Conservation (phyloP, 768 basidiomycete genomes). For the Lanmaoa pseudosensibilis region DNA sequence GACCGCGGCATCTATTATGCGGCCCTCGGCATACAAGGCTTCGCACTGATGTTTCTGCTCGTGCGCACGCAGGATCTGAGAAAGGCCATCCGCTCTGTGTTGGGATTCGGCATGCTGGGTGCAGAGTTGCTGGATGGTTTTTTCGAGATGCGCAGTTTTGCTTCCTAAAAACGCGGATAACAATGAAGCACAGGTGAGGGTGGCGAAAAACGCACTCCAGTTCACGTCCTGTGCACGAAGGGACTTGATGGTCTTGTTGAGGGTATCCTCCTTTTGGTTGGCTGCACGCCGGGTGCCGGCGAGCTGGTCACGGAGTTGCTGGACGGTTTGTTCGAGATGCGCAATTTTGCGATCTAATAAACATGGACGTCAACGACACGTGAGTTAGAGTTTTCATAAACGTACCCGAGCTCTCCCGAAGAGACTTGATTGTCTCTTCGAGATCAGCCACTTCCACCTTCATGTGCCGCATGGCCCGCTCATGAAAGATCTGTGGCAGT, state of each 20-base stretch:
- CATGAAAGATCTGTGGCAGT: not conserved
- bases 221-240: not conserved
- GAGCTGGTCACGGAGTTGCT: too few relatives aligned
- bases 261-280: not conserved
- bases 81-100: too few relatives aligned
- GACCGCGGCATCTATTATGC: slow-evolving; percentile 2
- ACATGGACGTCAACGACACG: too few relatives aligned
- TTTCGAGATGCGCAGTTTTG: not conserved
- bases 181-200: not conserved
- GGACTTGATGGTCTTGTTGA: too few relatives aligned
- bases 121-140: not conserved
- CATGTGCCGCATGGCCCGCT: not conserved
- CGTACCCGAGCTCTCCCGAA: not conserved
- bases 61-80: too few relatives aligned
- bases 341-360: too few relatives aligned
- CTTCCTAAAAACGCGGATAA: not conserved
- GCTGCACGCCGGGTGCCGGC: not conserved
- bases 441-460: too few relatives aligned
- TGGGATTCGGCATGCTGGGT: not conserved
- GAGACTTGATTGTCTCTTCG: too few relatives aligned
- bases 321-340: too few relatives aligned
- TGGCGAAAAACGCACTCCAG: not conserved
- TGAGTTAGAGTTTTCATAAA: not conserved
- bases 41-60: too few relatives aligned
- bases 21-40: too few relatives aligned